Evolutionary conservation across 2,329 filamentous ascomycete genomes (phyloP).

Genomic region (Clonostachys byssicola): DNA sequence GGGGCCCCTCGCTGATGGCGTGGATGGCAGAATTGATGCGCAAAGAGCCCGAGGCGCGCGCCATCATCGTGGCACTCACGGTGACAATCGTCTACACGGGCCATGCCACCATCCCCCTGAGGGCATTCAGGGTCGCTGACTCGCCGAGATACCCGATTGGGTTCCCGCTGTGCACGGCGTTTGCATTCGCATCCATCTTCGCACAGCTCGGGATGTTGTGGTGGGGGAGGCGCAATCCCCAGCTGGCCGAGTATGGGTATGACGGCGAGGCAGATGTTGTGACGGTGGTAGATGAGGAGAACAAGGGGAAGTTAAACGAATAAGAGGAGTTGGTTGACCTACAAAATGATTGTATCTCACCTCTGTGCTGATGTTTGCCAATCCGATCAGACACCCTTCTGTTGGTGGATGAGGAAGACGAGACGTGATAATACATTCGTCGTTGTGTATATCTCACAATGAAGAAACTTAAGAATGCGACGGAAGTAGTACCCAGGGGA

Average conservation of each 20-base stretch:
- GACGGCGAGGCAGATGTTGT: not conserved
- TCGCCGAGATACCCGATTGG: constrained; percentile 27
- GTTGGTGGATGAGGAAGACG: too few relatives aligned
- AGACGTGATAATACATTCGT: too few relatives aligned
- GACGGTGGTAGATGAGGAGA: too few relatives aligned
- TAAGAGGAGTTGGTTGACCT: too few relatives aligned
- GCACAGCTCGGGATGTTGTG: constrained; percentile 22
- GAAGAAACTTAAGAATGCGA: too few relatives aligned
- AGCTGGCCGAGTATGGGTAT: constrained; percentile 10
- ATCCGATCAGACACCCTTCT: too few relatives aligned
- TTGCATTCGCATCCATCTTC: constrained; percentile 20
- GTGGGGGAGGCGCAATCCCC: constrained; percentile 16
- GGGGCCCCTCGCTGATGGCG: constrained; percentile 24
- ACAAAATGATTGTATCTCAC: too few relatives aligned
- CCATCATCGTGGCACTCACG: constrained; percentile 26
- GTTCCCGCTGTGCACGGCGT: constrained; percentile 25
- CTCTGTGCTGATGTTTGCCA: too few relatives aligned
- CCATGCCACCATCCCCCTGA: constrained; percentile 29
- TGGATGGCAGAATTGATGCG: constrained; percentile 27
- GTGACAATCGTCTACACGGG: constrained; percentile 31
- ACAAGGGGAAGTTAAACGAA: too few relatives aligned
- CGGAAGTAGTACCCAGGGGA: too few relatives aligned
- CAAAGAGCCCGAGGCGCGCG: constrained; percentile 27
- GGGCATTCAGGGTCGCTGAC: constrained; percentile 25
- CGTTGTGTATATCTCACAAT: too few relatives aligned